Evolutionary conservation across 805 yeast species (phyloP).

Genomic region (Priceomyces melissophilus): DNA sequence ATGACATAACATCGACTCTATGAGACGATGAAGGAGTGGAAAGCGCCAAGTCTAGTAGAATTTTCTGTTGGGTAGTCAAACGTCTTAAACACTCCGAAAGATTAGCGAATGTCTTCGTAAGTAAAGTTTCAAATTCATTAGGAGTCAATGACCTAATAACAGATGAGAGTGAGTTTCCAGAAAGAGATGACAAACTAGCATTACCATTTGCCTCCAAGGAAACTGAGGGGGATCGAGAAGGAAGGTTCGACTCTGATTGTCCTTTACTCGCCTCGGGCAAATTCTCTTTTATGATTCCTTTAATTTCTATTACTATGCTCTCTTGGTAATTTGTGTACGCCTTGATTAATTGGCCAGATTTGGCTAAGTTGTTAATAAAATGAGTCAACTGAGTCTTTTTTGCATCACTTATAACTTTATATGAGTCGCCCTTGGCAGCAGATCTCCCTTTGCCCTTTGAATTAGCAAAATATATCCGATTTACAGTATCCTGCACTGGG

Average conservation of each 20-base stretch:
- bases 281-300: slow-evolving; percentile 61
- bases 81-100: slow-evolving; percentile 73
- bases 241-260: slow-evolving; percentile 19
- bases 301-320: slow-evolving; percentile 64
- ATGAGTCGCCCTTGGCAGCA: slow-evolving; percentile 22
- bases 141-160: slow-evolving; percentile 66
- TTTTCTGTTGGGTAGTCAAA: slow-evolving; percentile 72
- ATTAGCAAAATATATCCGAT: slow-evolving; percentile 39
- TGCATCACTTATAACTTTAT: slow-evolving; percentile 37
- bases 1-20: slow-evolving; percentile 45
- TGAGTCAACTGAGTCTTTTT: slow-evolving; percentile 44
- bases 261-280: slow-evolving; percentile 46
- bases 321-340: slow-evolving; percentile 69
- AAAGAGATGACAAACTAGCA: slow-evolving; percentile 1
- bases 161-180: slow-evolving; percentile 20
- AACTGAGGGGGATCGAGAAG: slow-evolving; percentile 28
- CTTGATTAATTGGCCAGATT: slow-evolving; percentile 56
- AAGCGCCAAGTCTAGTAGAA: slow-evolving; percentile 66
- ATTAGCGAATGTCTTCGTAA: slow-evolving; percentile 55
- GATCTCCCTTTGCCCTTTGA: slow-evolving; percentile 22
- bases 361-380: slow-evolving; percentile 53
- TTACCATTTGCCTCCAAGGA: slow-evolving; percentile 17
- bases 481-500: slow-evolving; percentile 46
- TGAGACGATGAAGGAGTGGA: slow-evolving; percentile 21
- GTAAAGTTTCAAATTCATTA: slow-evolving; percentile 70